Evolutionary conservation across 441 rosid genomes (phyloP), one percentile per base, ranked within the genome.

Genomic region (Aquilaria agallochum): DNA sequence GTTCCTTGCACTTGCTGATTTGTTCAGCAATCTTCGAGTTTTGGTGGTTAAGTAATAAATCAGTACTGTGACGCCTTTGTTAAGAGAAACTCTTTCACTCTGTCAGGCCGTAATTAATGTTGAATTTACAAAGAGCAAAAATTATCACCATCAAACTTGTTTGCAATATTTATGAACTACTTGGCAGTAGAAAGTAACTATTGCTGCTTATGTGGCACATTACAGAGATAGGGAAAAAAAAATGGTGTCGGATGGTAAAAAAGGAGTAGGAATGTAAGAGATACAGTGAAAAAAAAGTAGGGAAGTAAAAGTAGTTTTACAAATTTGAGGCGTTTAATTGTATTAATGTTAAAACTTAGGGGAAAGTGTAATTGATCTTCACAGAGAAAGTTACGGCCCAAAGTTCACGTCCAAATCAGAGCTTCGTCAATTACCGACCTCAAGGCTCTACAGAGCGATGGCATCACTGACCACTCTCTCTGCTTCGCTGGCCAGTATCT

Each of bases 381-480:
- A 30, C 55, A 27, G 1, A 31, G 4, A 31, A 9, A 30, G 10
- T 5, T 0, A 33, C 32, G 14, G 36, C 13, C 15, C 45, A 10
- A 10, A 44, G 10, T 53, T 36, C 52, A 45, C 51, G 58, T 15
- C 51, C 60, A 49, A 59, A 54, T 34, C 62, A 10, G 7, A 52
- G 15, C 4, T 11, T 46, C 49, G 54, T 47, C 34, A 10, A 64
- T 34, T 27, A 56, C 60, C 36, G 10, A 42, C 2, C 51, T 30
- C 9, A 5, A 40, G 46, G 57, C 42, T 8, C 42, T 62, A 53
- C 53, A 20, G 11, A 42, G 51, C 51, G 11, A 65, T 65, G 57
- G 62, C 68, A 49, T 57, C 47, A 32, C 10, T 55, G 49, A 30
- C 40, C 49, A 14, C 62, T 52, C 62, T 67, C 55, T 71, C 75